Percentiles rank a stretch among this genome's conserved stretches.
phyloP scores from a whole-genome alignment of 169 alveolate species.

The Plasmodium relictum region DNA sequence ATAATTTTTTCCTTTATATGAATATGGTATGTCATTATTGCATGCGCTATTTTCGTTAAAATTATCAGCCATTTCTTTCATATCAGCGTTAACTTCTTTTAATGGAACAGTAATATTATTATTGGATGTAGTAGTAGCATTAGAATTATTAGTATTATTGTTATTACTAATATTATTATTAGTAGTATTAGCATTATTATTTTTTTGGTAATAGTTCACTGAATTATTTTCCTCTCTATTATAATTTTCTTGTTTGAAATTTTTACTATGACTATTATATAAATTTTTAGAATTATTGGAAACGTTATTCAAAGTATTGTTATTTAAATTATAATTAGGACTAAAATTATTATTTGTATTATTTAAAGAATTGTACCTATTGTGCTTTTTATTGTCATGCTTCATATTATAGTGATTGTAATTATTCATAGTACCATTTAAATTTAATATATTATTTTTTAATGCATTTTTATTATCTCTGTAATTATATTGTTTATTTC shows the following conservation, averaged over 20 bases:
- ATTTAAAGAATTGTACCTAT: constrained; percentile 10
- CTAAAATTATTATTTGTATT: constrained; percentile 22
- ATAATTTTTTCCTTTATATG: constrained; percentile 17
- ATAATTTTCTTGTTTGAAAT: constrained; percentile 18
- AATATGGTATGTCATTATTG: not conserved
- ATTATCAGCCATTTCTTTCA: not conserved
- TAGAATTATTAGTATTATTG: not conserved
- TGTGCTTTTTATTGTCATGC: constrained; percentile 12
- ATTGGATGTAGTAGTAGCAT: not conserved
- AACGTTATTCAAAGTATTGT: constrained; percentile 12
- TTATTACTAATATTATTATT: not conserved
- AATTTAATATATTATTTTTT: constrained; percentile 6
- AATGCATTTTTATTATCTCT: constrained; percentile 16
- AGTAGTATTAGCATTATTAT: not conserved
- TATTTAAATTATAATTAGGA: constrained; percentile 6
- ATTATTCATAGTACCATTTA: not conserved
- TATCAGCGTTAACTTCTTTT: not conserved
- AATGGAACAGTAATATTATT: not conserved
- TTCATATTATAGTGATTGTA: constrained; percentile 3
- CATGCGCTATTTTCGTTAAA: not conserved
- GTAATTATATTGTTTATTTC: constrained; percentile 9
- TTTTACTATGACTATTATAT: constrained; percentile 14
- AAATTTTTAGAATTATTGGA: constrained; percentile 15
- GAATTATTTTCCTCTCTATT: constrained; percentile 19
- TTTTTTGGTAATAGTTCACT: constrained; percentile 5